Evolutionary conservation across 1,139 yeast species (phyloP).

Genomic region (Protomyces arabidopsidicola): DNA sequence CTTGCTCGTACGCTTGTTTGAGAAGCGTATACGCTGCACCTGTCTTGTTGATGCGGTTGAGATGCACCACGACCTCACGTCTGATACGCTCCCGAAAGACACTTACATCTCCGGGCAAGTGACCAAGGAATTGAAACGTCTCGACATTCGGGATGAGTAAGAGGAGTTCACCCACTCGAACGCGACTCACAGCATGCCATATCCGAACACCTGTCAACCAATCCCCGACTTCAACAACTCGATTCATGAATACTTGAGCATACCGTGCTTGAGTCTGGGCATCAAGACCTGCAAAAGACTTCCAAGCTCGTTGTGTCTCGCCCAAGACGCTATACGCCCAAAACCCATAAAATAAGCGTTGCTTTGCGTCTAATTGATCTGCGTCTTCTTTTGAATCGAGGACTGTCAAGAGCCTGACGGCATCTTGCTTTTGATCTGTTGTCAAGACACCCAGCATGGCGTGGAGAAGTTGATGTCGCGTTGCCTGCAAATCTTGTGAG

Average conservation of each 20-base stretch:
- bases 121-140: slow-evolving; percentile 10
- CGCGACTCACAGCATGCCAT: slow-evolving; percentile 4
- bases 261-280: not conserved
- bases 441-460: slow-evolving; percentile 10
- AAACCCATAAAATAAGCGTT: slow-evolving; percentile 17
- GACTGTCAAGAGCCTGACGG: slow-evolving; percentile 4
- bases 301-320: slow-evolving; percentile 9
- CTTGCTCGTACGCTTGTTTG: not conserved
- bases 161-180: not conserved
- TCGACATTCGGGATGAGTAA: slow-evolving; percentile 16
- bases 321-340: slow-evolving; percentile 22
- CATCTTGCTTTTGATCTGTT: slow-evolving; percentile 17
- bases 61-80: slow-evolving; percentile 9
- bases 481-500: slow-evolving; percentile 20
- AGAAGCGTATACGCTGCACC: not conserved
- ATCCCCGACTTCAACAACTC: slow-evolving; percentile 11
- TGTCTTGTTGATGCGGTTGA: not conserved
- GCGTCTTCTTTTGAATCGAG: slow-evolving; percentile 10
- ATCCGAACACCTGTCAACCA: slow-evolving; percentile 12
- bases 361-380: slow-evolving; percentile 10
- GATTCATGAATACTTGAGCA: not conserved
- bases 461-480: slow-evolving; percentile 8
- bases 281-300: not conserved
- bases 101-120: not conserved
- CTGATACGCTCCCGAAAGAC: not conserved